Evolutionary conservation across 805 yeast genomes (phyloP).

Genomic region (Ogataea pignaliae): DNA sequence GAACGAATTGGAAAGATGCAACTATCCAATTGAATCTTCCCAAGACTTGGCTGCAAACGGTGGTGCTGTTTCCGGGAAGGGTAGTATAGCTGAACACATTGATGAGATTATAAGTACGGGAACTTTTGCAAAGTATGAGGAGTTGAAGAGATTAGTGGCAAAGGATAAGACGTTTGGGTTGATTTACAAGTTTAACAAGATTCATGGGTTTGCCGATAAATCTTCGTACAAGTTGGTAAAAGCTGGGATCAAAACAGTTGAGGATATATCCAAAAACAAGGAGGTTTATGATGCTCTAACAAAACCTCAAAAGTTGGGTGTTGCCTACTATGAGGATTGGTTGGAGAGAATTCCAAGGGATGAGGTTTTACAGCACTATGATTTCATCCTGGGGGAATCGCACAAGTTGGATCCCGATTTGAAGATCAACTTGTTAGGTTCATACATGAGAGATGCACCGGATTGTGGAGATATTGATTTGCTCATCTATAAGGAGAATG

Average conservation of each 20-base stretch:
- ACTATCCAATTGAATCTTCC: conserved; percentile 29
- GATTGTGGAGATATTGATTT: conserved; percentile 52
- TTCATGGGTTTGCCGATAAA: conserved; percentile 47
- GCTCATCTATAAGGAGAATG: conserved; percentile 35
- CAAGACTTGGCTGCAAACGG: conserved; percentile 37
- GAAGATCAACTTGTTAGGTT: conserved; percentile 42
- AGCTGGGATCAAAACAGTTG: conserved; percentile 37
- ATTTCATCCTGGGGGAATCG: conserved; percentile 23
- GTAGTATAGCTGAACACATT: conserved; percentile 37
- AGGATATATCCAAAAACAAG: conserved; percentile 24
- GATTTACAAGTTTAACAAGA: conserved; percentile 32
- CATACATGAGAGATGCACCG: conserved; percentile 44
- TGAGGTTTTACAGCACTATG: conserved; percentile 39
- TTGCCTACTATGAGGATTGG: conserved; percentile 47
- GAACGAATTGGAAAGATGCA: conserved; percentile 27
- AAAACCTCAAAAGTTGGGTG: conserved; percentile 33
- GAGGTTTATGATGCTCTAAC: conserved; percentile 15
- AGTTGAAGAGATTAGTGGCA: conserved; percentile 7
- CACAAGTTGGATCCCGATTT: conserved; percentile 32
- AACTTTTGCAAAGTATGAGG: conserved; percentile 18
- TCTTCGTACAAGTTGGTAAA: conserved; percentile 36
- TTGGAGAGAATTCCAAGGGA: conserved; percentile 38
- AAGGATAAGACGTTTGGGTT: conserved; percentile 22
- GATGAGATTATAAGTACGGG: conserved; percentile 42
- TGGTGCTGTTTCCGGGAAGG: conserved; percentile 27